A percentile compares a stretch with the other conserved stretches of the same genome.
phyloP scores from a whole-genome alignment of 257 asterid species.

The Coffea eugenioides region DNA sequence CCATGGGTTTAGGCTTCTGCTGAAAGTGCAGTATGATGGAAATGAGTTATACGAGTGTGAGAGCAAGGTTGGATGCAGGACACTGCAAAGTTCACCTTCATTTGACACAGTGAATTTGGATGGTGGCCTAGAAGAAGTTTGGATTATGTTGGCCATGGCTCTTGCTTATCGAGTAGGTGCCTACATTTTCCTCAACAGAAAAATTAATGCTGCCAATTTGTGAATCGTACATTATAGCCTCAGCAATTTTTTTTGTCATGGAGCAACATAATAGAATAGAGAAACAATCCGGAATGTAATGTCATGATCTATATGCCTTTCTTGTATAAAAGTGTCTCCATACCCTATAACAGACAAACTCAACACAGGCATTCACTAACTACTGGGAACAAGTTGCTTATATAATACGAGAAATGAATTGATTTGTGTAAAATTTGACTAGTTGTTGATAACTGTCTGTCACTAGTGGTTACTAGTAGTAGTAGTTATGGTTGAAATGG shows the following conservation, averaged over 20 bases:
- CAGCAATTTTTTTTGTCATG: not conserved
- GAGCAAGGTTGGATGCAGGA: constrained; percentile 63
- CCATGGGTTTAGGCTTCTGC: constrained; percentile 84
- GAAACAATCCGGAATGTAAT: not conserved
- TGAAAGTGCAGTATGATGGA: constrained; percentile 81
- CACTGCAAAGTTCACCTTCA: constrained; percentile 80
- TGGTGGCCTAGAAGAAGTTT: constrained; percentile 78
- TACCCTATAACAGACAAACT: not conserved
- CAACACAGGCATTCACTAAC: not conserved
- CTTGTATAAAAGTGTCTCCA: not conserved
- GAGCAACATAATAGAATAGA: not conserved
- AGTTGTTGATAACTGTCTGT: no score
- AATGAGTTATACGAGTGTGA: constrained; percentile 72
- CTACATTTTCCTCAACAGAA: constrained; percentile 60
- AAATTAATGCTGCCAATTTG: constrained; percentile 45
- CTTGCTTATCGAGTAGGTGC: constrained; percentile 68
- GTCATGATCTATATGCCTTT: not conserved
- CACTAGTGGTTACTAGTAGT: no score
- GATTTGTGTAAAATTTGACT: no score
- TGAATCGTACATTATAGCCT: constrained; percentile 17
- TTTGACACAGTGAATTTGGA: constrained; percentile 69
- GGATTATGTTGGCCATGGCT: constrained; percentile 85
- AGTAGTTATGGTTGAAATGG: not conserved
- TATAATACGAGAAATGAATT: not conserved
- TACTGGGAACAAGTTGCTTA: not conserved